Evolutionary conservation across 2,329 filamentous ascomycete genomes (phyloP), one percentile per base, ranked within the genome.

Genomic region (Xylariaceae sp.): DNA sequence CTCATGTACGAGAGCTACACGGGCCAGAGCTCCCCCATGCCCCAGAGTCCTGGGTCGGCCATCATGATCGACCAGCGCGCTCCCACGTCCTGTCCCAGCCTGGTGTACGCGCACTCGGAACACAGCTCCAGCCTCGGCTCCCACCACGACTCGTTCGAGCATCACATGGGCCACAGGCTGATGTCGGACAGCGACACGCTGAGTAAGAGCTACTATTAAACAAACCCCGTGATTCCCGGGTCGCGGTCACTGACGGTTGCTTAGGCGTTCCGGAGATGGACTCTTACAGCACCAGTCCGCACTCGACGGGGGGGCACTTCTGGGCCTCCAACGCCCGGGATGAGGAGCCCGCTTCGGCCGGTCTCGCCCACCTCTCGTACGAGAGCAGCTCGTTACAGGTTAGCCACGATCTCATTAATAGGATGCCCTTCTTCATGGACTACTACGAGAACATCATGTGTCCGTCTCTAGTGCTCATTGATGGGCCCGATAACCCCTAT

Each of bases 401-500:
- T 68, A 71, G 70, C 72, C 58, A 75, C 59, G 67, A 83, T 61
- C 67, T 86, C 53, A 80, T 86, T 44, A 78, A 83, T 42, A 84
- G 88, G 57, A 83, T 94, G 68, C 83, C 85, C 50, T 94, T 85
- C 63, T 83, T 95, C 57, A 83, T 96, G 69, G 85, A 94, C 59
- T 95, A 95, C 64, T 96, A 94, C 64, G 83, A 89, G 57, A 88
- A 88, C 61, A 85, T 87, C 56, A 89, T 97, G 67, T 92, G 88
- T 50, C 86, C 87, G 4, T 87, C 88, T 43, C 85, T 96, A 63
- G 88, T 96, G 35, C 86, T 88, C 50, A 88, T 95, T 60, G 90
- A 97, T 59, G 82, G 82, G 9, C 83, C 85, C 2, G 74, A 73
- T 46, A 96, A 95, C 60, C 90, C 90, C 1, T 96, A 90, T 59